Evolutionary conservation across 2,329 filamentous ascomycete species (phyloP), one percentile per base, ranked within the genome.

Genomic region (Aureobasidium melanogenum): DNA sequence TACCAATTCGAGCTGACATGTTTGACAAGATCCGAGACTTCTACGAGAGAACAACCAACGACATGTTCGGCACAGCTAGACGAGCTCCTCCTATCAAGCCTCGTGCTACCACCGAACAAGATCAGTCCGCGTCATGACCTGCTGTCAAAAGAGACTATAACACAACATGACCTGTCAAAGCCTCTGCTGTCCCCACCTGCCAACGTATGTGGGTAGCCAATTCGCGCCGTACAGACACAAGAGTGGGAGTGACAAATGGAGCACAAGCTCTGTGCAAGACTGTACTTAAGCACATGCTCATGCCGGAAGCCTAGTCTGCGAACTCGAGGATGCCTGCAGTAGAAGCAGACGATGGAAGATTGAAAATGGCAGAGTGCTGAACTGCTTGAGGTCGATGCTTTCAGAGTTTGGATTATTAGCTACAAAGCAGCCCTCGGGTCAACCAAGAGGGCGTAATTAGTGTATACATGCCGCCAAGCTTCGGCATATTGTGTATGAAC

Each of bases 391-490:
- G 6, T n/a, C 3, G 7, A 22, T 54, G 50, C 36, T 30, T 15
- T 41, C 12, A 12, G 36, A 30, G 12, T 15, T 14, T 39, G 17
- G 2, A 26, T 5, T 51, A 5, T 15, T 30, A 50, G 44, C 30
- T 50, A 50, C 48, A 38, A 14, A 38, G 28, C 30, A 51, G 32
- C 32, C 28, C 48, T 51, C 19, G n/a, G 4, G 22, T 50, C 28
- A 34, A 50, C n/a, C 30, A 22, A 22, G 32, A 52, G 34, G 17
- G 19, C 12, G 14, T 36, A 3, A 36, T 24, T 54, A 43, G 38
- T 56, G 39, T 56, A 43, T 44, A 44, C 38, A 44, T 56, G 39
- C 39, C 52, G 39, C 39, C 52, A 56, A 56, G 38, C n/a, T 32
- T 32, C 10, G 26, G 24, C 38, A 30, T 34, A 34, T 14, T 22